Evolutionary conservation across 148 eudicot species (phyloP).

Genomic region (Mesembryanthemum crystallinum): DNA sequence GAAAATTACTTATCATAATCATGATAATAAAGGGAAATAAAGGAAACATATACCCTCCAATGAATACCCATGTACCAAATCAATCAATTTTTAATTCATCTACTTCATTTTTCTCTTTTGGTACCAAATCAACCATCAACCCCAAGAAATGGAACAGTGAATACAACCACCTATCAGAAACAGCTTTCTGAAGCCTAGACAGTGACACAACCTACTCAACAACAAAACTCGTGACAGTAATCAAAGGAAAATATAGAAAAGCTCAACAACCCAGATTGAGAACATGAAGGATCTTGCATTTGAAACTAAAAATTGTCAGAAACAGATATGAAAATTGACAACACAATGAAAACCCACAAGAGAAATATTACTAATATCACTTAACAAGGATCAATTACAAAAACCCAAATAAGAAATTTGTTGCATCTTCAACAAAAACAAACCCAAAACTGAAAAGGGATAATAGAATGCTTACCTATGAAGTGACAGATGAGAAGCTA

Average conservation of each 20-base stretch:
- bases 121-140: constrained; percentile 17
- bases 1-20: neutral
- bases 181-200: constrained; percentile 26
- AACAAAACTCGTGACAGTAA: constrained; percentile 6
- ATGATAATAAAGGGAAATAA: neutral
- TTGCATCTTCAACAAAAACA: neutral
- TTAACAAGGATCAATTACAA: constrained; percentile 18
- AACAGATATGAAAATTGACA: constrained; percentile 20
- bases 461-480: constrained; percentile 20
- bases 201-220: constrained; percentile 27
- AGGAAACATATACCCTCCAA: constrained; percentile 9
- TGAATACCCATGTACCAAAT: constrained; percentile 10
- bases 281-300: constrained; percentile 21
- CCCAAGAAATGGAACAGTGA: constrained; percentile 4
- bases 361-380: constrained; percentile 14
- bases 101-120: neutral
- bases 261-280: constrained; percentile 18
- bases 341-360: constrained; percentile 24
- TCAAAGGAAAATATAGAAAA: neutral
- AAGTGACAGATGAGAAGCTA: neutral
- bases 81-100: neutral
- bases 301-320: constrained; percentile 10
- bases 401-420: neutral
- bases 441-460: neutral
- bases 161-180: constrained; percentile 13